These are phyloP conservation scores for Triticum timopheevii DNA, from an alignment of 176 grass and related monocot genomes.

Conservation along the genomic window DNA sequence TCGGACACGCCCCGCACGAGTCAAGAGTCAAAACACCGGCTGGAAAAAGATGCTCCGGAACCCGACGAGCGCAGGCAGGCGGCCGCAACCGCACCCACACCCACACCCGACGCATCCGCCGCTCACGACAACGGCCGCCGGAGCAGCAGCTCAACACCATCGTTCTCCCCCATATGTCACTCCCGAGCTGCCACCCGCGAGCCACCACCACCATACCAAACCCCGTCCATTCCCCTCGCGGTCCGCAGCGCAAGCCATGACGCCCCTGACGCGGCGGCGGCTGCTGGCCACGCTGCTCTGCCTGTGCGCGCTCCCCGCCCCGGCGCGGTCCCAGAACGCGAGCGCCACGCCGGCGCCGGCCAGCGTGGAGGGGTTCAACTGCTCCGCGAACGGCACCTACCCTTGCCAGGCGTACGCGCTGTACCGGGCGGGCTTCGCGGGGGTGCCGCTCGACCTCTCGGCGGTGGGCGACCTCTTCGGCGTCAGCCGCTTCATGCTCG, in stretches of 20 bases:
- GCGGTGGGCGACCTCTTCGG: conserved; percentile 70
- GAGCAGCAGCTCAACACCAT: neutral
- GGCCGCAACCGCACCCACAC: neutral
- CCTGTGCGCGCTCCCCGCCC: conserved; percentile 23
- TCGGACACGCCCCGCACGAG: neutral
- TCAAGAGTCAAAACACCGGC: neutral
- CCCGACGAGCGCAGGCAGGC: neutral
- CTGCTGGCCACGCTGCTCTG: conserved; percentile 17
- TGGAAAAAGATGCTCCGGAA: neutral
- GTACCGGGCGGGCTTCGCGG: conserved; percentile 50
- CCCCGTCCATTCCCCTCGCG: neutral
- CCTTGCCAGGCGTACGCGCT: conserved; percentile 89
- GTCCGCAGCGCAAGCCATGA: neutral
- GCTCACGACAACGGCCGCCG: conserved; percentile 32
- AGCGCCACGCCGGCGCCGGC: conserved; percentile 27
- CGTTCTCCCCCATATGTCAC: conserved; percentile 5
- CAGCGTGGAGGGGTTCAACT: conserved; percentile 60
- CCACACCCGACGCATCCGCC: conserved; percentile 22
- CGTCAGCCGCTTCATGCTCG: conserved; percentile 70
- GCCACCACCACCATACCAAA: neutral
- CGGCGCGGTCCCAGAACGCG: conserved; percentile 28
- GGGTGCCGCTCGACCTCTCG: conserved; percentile 34
- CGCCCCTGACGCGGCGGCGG: neutral
- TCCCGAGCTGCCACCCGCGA: neutral
- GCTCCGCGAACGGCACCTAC: conserved; percentile 52